Evolutionary conservation across 495 filamentous ascomycete species (phyloP).

Genomic region (Xylaria palmicola): DNA sequence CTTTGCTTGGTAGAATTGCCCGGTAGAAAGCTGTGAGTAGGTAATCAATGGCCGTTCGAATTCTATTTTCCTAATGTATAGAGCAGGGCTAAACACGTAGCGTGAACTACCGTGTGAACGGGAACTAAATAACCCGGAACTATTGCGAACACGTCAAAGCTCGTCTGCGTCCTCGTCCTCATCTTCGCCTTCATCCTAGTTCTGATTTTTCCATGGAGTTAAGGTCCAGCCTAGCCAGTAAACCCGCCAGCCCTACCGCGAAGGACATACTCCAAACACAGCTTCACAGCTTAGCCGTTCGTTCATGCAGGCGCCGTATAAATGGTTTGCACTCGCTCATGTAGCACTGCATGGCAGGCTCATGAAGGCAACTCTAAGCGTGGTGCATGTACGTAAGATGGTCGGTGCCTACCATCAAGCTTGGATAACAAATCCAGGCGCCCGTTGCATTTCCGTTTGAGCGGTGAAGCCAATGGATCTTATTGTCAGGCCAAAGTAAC

Average conservation of each 20-base stretch:
- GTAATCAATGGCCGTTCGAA: no score
- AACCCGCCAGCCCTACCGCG: no score
- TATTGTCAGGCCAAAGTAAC: neutral
- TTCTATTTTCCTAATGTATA: no score
- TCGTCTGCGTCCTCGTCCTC: neutral
- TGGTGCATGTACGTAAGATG: neutral
- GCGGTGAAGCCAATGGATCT: neutral
- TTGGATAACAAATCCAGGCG: neutral
- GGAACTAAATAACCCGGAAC: neutral
- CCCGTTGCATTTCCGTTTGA: neutral
- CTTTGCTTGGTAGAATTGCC: no score
- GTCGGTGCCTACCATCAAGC: neutral
- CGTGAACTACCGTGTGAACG: neutral
- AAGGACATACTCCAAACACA: neutral
- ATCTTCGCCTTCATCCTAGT: no score
- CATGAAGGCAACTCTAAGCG: neutral
- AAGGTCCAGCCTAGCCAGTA: no score
- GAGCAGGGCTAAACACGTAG: neutral
- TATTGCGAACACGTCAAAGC: neutral
- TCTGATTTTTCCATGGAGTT: no score
- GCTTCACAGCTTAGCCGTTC: no score
- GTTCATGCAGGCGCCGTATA: neutral
- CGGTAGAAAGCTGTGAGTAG: neutral
- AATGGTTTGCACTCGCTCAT: neutral
- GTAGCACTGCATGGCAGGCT: neutral